Conservation (phyloP, 164 flowering plant species). For the Cinnamomum chago region DNA sequence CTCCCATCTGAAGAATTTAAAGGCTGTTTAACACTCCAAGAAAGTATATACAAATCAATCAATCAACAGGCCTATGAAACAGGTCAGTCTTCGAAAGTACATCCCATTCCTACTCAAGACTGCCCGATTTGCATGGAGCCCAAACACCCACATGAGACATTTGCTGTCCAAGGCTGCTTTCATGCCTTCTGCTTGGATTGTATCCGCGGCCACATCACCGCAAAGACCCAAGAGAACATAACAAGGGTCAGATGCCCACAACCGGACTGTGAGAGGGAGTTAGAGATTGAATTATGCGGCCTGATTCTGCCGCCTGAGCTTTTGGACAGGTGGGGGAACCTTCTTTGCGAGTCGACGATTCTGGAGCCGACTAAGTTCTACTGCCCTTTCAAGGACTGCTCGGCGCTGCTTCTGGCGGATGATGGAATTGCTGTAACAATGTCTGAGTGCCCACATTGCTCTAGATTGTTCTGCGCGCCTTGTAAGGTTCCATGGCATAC, state of each 20-base stretch:
- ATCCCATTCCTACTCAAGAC: not conserved
- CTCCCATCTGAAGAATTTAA: not conserved
- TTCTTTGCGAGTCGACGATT: slow-evolving; percentile 7
- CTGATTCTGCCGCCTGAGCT: slow-evolving; percentile 20
- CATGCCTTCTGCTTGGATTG: slow-evolving; percentile 39
- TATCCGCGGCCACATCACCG: slow-evolving; percentile 25
- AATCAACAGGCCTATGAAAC: not conserved
- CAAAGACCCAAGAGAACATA: slow-evolving; percentile 11
- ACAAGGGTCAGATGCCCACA: slow-evolving; percentile 29
- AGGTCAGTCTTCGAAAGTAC: not conserved
- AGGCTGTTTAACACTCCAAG: not conserved
- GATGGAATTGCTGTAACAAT: not conserved
- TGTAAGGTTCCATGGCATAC: slow-evolving; percentile 41
- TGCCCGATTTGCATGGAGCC: slow-evolving; percentile 20
- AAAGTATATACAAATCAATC: not conserved
- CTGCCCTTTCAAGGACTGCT: slow-evolving; percentile 24
- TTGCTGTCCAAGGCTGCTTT: slow-evolving; percentile 14
- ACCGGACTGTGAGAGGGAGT: slow-evolving; percentile 13
- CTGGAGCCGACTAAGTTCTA: slow-evolving; percentile 7
- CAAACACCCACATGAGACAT: not conserved
- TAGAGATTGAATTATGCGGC: slow-evolving; percentile 24
- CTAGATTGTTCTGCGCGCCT: slow-evolving; percentile 36
- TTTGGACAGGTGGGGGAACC: slow-evolving; percentile 16
- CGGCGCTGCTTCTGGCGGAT: slow-evolving; percentile 17
- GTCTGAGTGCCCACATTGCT: slow-evolving; percentile 36